A percentile compares a stretch with the other conserved stretches of the same genome.
Evolutionary conservation across 2,329 filamentous ascomycete species (phyloP).

Genomic region (Knoxdaviesia proteae): DNA sequence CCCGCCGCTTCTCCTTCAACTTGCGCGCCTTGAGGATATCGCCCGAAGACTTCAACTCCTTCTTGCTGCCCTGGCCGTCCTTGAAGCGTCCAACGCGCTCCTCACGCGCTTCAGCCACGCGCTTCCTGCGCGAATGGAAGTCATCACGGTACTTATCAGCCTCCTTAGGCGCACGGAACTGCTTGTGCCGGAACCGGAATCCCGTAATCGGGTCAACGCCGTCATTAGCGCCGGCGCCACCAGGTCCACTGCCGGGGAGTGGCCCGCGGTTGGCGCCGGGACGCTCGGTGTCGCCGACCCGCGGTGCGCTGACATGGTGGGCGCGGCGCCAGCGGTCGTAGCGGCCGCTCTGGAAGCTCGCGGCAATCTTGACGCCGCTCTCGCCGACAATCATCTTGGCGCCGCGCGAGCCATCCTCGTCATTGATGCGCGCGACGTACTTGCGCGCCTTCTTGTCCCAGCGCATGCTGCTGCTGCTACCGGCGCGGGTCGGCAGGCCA

Average conservation of each 20-base stretch:
- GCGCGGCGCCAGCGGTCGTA: constrained; percentile 85
- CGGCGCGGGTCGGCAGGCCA: constrained; percentile 47
- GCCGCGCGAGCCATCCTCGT: constrained; percentile 71
- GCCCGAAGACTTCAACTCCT: constrained; percentile 61
- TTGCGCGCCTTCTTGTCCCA: constrained; percentile 97
- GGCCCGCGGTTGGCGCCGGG: constrained; percentile 7
- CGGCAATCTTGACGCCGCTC: constrained; percentile 86
- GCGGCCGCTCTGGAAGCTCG: constrained; percentile 76
- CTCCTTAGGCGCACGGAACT: constrained; percentile 73
- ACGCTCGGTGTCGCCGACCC: constrained; percentile 63
- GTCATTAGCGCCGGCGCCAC: background rate
- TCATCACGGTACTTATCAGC: constrained; percentile 86
- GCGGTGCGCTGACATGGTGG: constrained; percentile 60
- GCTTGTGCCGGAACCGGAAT: constrained; percentile 60
- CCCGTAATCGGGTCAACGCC: constrained; percentile 7
- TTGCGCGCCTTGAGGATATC: constrained; percentile 72
- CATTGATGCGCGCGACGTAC: constrained; percentile 79
- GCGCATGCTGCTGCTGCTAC: constrained; percentile 37
- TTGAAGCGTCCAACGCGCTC: constrained; percentile 56
- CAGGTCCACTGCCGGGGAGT: constrained; percentile 9
- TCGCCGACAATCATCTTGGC: constrained; percentile 64
- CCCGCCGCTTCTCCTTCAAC: constrained; percentile 51
- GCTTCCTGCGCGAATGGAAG: constrained; percentile 77
- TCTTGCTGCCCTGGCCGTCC: constrained; percentile 50
- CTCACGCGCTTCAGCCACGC: constrained; percentile 69